Conservation (phyloP, 2,329 filamentous ascomycete species). For the Scortechinia acanthostroma region DNA sequence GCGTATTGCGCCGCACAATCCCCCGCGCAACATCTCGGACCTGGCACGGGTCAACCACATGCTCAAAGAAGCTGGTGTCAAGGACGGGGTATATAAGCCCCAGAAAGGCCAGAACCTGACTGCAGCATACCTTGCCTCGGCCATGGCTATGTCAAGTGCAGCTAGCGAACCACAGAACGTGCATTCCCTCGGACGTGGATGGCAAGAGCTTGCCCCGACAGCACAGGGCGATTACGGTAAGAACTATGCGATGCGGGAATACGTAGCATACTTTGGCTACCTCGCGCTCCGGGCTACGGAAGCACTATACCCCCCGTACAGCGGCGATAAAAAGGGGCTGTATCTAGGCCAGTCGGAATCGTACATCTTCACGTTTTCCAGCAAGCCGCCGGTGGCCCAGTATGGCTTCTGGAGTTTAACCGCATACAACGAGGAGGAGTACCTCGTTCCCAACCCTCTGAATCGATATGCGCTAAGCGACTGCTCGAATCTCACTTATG, state of each 20-base stretch:
- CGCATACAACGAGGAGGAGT: conserved; percentile 4
- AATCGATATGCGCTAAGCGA: background rate
- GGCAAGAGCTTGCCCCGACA: background rate
- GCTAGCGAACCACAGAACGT: background rate
- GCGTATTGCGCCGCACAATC: background rate
- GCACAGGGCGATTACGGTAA: background rate
- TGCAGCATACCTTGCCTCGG: background rate
- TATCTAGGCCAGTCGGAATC: conserved; percentile 7
- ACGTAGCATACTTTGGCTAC: conserved; percentile 9
- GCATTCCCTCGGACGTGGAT: background rate
- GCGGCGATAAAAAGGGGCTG: conserved; percentile 3
- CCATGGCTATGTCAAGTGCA: background rate
- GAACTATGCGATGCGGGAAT: conserved; percentile 9
- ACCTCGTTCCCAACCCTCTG: conserved; percentile 2
- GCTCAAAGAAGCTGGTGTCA: background rate
- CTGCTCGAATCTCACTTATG: background rate
- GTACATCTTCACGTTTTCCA: conserved; percentile 11
- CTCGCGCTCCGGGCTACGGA: conserved; percentile 7
- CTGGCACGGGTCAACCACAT: background rate
- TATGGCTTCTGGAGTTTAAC: conserved; percentile 8
- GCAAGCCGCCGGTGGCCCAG: conserved; percentile 9
- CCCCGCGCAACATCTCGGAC: background rate
- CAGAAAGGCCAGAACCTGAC: background rate
- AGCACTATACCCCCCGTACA: conserved; percentile 10
- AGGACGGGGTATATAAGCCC: background rate